Evolutionary conservation across 2,329 filamentous ascomycete species (phyloP).

Genomic region (Plenodomus lindquistii): DNA sequence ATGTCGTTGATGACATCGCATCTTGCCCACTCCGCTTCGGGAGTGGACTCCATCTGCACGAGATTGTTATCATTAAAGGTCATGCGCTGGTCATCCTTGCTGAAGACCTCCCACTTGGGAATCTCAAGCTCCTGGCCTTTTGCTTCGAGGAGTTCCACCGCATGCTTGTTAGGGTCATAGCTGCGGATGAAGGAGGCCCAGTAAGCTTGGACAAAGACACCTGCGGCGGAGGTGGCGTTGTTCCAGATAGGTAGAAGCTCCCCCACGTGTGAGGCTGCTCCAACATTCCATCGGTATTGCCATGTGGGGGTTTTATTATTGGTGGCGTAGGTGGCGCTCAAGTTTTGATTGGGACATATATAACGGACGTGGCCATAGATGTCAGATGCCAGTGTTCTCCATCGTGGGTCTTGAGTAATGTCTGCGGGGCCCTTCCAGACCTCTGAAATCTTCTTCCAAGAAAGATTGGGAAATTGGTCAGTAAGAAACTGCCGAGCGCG

Average conservation of each 20-base stretch:
- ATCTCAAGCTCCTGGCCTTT: constrained; percentile 20
- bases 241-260: constrained; percentile 47
- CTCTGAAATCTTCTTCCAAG: constrained; percentile 30
- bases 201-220: constrained; percentile 44
- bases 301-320: constrained; percentile 41
- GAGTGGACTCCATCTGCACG: constrained; percentile 36
- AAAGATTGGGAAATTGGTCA: constrained; percentile 45
- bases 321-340: constrained; percentile 42
- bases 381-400: constrained; percentile 45
- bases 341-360: constrained; percentile 50
- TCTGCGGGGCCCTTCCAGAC: constrained; percentile 35
- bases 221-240: constrained; percentile 34
- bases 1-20: constrained; percentile 32
- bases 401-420: constrained; percentile 25
- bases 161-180: constrained; percentile 46
- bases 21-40: constrained; percentile 20
- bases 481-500: constrained; percentile 42
- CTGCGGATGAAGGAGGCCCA: constrained; percentile 51
- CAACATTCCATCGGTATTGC: constrained; percentile 56
- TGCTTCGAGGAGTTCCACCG: constrained; percentile 21
- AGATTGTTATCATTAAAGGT: constrained; percentile 31
- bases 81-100: constrained; percentile 24
- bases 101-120: constrained; percentile 34
- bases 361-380: constrained; percentile 56
- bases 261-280: constrained; percentile 42